Evolutionary conservation across 768 basidiomycete genomes (phyloP).

Genomic region (Hypholoma fasciculare): DNA sequence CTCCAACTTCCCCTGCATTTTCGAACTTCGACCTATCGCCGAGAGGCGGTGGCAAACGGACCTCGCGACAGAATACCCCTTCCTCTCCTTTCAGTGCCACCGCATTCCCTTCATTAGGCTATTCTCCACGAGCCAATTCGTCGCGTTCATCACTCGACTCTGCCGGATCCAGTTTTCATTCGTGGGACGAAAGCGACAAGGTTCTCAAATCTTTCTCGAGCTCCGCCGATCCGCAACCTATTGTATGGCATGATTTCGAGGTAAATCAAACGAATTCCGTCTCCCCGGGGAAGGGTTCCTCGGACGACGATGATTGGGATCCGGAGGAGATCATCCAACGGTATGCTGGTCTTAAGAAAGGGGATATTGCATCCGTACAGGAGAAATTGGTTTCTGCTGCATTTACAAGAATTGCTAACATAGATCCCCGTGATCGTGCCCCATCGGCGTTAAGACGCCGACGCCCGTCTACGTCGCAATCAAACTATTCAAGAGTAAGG

Average conservation of each 20-base stretch:
- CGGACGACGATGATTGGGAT: conserved; percentile 55
- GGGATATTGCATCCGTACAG: conserved; percentile 72
- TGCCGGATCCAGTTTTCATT: conserved; percentile 84
- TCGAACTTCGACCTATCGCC: conserved; percentile 38
- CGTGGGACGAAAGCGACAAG: conserved; percentile 68
- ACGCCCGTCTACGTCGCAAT: conserved; percentile 82
- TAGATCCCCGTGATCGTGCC: conserved; percentile 60
- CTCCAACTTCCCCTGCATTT: conserved; percentile 54
- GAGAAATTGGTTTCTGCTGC: conserved; percentile 72
- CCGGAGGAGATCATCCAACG: conserved; percentile 67
- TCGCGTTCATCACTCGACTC: conserved; percentile 82
- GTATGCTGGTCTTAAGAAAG: conserved; percentile 67
- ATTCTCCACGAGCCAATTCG: conserved; percentile 71
- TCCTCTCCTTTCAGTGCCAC: conserved; percentile 53
- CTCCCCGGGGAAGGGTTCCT: conserved; percentile 46
- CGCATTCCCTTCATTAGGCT: conserved; percentile 57
- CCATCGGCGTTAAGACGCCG: conserved; percentile 69
- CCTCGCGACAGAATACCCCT: conserved; percentile 54
- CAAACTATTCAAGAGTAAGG: conserved; percentile 61
- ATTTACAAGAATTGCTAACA: conserved; percentile 52
- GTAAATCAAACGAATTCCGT: conserved; percentile 48
- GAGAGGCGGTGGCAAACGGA: conserved; percentile 43
- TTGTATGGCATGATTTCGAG: conserved; percentile 66
- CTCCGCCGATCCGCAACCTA: conserved; percentile 41
- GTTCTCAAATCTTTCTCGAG: conserved; percentile 55